A percentile compares a stretch with the other conserved stretches of the same genome.
These are phyloP conservation scores for Trichothecium sympodiale DNA, from an alignment of 2,329 filamentous ascomycete species.

Conservation along the genomic window DNA sequence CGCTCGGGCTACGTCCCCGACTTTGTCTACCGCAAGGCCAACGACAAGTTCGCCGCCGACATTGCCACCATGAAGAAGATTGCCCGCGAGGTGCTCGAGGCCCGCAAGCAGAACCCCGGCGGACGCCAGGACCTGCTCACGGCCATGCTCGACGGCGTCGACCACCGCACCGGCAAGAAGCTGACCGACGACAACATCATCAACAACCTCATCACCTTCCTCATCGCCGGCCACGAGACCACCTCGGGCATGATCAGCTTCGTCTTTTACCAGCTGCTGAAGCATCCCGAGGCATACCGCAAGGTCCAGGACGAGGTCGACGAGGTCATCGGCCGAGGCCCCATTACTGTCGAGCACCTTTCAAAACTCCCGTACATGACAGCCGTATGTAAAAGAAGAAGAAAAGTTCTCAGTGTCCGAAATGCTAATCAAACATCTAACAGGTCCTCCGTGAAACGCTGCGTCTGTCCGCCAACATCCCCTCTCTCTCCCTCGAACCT, in stretches of 20 bases:
- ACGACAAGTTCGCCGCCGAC: conserved; percentile 18
- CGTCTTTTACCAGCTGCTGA: conserved; percentile 46
- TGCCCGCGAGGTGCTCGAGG: conserved; percentile 39
- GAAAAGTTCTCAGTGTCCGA: no score
- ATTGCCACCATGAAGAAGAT: conserved; percentile 31
- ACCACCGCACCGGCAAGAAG: conserved; percentile 50
- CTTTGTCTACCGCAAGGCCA: not conserved
- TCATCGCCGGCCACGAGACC: conserved; percentile 56
- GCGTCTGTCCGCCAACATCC: conserved; percentile 14
- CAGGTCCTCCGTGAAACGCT: conserved; percentile 40
- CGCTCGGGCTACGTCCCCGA: not conserved
- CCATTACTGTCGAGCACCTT: conserved; percentile 47
- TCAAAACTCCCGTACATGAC: conserved; percentile 51
- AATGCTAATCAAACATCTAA: no score
- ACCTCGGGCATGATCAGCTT: conserved; percentile 52
- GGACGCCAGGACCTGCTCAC: conserved; percentile 56
- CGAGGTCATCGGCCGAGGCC: conserved; percentile 40
- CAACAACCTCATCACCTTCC: conserved; percentile 58
- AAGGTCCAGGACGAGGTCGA: conserved; percentile 54
- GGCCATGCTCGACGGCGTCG: conserved; percentile 52
- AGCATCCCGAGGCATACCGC: conserved; percentile 40
- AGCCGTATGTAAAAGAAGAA: no score
- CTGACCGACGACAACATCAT: conserved; percentile 49
- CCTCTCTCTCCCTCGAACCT: conserved; percentile 10
- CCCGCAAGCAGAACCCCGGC: conserved; percentile 35